Conservation (phyloP, 2,329 filamentous ascomycete genomes). For the Aaosphaeria pasadenensis region DNA sequence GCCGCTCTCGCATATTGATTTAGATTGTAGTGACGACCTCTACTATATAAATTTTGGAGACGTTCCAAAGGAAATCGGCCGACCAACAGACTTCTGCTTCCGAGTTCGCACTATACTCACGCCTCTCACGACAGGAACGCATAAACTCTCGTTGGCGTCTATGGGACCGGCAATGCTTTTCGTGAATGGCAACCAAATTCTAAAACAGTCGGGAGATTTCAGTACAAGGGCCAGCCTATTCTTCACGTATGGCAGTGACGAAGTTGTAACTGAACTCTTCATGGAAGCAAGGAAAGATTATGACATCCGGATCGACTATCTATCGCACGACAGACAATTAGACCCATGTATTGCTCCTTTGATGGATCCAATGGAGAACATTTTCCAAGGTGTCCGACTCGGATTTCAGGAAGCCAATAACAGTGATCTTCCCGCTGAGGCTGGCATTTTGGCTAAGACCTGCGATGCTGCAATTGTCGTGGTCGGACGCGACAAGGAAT, state of each 20-base stretch:
- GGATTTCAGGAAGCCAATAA: background rate
- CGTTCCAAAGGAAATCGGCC: background rate
- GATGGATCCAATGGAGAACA: background rate
- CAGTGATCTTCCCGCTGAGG: background rate
- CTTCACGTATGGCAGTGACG: background rate
- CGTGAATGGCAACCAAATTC: background rate
- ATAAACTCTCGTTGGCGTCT: background rate
- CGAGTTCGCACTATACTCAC: background rate
- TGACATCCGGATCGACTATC: background rate
- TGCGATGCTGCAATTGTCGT: constrained; percentile 32
- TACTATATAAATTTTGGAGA: background rate
- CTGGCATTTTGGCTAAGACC: constrained; percentile 15
- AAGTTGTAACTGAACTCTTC: background rate
- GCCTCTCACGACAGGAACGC: background rate
- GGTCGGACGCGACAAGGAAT: constrained; percentile 30
- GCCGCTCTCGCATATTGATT: no score
- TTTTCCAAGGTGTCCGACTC: background rate
- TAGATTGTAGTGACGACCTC: background rate
- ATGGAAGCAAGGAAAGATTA: background rate
- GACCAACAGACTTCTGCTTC: background rate
- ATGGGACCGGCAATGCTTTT: background rate
- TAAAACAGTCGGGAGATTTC: background rate
- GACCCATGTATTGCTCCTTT: background rate
- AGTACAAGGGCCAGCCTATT: background rate
- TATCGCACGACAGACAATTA: background rate